Evolutionary conservation across 2,329 filamentous ascomycete genomes (phyloP), one percentile per base, ranked within the genome.

Genomic region (Pyrenophora seminiperda): DNA sequence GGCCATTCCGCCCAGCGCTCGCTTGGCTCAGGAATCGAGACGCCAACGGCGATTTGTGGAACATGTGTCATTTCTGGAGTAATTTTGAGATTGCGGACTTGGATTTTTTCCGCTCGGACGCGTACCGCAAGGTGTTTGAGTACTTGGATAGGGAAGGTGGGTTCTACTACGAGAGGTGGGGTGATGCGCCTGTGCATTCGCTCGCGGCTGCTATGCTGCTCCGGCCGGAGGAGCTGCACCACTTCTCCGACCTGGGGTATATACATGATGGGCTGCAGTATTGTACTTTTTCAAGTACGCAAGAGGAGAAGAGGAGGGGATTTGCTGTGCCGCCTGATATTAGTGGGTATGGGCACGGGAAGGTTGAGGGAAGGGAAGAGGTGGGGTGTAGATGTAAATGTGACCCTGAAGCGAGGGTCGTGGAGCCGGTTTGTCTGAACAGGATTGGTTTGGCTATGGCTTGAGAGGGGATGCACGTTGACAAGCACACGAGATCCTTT

Each of bases 231-330:
- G 91, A 90, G 71, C 87, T 97, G 56, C 91, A 96, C 74, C 96
- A 91, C 89, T 97, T 97, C 85, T 91, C 91, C 42, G 93, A 97
- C 70, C 96, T 97, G 63, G 93, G 93, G 42, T 97, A 97, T 76
- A 90, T 95, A 64, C 59, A 63, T 42, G 52, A 41, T 32, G 29
- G 37, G 5, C 34, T 59, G 24, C 56, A 61, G 47, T 49, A 50
- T 22, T 59, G 58, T 32, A 44, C 58, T 3, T 34, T 32, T 24
- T 18, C 19, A 14, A 32, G 31, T 18, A 57, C 41, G 10, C 39
- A 57, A 4, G 22, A 22, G 7, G 53, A 54, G 33, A 45, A 42
- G 11, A 34, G 10, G 9, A 41, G 4, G 5, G 48, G 48, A 7
- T 7, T 51, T 2, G 33, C 34, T 2, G 47, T 58, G 14, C 43